Conservation (phyloP, 2,329 filamentous ascomycete species). For the Nemania sp. region DNA sequence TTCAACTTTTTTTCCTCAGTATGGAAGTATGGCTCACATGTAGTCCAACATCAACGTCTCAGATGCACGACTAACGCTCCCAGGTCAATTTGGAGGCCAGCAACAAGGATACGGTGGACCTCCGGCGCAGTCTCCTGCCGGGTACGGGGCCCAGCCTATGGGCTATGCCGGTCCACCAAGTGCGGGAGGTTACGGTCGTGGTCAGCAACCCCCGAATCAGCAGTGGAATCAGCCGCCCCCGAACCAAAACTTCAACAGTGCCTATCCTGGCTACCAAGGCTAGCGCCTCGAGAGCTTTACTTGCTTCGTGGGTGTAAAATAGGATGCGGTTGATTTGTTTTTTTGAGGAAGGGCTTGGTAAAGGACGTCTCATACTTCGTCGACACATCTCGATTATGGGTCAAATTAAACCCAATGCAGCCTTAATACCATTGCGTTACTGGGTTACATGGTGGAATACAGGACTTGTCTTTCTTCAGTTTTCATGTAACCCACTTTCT, state of each 20-base stretch:
- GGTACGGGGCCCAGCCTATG: conserved; percentile 69
- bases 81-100: conserved; percentile 64
- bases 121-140: conserved; percentile 63
- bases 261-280: conserved; percentile 66
- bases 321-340: conserved; percentile 22
- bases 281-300: conserved; percentile 39
- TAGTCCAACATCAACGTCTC: conserved; percentile 26
- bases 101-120: conserved; percentile 68
- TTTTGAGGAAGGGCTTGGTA: conserved; percentile 19
- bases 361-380: conserved; percentile 20
- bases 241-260: conserved; percentile 63
- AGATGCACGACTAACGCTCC: conserved; percentile 35
- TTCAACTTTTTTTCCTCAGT: conserved; percentile 88
- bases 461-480: conserved; percentile 29
- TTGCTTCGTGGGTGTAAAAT: conserved; percentile 11
- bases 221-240: conserved; percentile 58
- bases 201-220: conserved; percentile 61
- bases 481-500: conserved; percentile 33
- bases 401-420: conserved; percentile 19
- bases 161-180: conserved; percentile 73
- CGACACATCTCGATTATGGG: conserved; percentile 19
- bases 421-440: conserved; percentile 9
- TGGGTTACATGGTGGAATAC: conserved; percentile 21
- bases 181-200: conserved; percentile 83
- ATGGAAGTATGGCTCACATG: conserved; percentile 66